Percentiles rank a stretch among this genome's conserved stretches.
Evolutionary conservation across 2,329 filamentous ascomycete genomes (phyloP).

Genomic region (Triangularia setosa): DNA sequence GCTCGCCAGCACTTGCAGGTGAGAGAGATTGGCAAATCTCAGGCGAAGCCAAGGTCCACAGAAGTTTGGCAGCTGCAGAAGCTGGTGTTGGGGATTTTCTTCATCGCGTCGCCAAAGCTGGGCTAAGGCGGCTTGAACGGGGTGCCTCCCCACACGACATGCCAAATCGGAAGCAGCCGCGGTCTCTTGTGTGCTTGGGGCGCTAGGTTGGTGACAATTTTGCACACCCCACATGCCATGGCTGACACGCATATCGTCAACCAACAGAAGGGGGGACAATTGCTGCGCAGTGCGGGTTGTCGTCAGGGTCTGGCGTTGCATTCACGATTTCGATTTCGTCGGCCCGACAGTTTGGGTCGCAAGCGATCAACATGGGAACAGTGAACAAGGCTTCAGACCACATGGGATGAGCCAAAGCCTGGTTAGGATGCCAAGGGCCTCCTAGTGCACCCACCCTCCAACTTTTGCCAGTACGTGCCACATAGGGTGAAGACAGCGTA

Average conservation of each 20-base stretch:
- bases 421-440: neutral
- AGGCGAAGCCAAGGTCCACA: neutral
- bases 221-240: conserved; percentile 4
- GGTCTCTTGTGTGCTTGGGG: neutral
- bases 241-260: neutral
- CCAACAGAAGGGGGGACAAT: neutral
- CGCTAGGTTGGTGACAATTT: neutral
- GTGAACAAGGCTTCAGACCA: neutral
- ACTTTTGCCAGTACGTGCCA: conserved; percentile 38
- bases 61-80: neutral
- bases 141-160: neutral
- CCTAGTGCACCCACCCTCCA: neutral
- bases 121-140: too few species aligned
- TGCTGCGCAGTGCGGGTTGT: conserved; percentile 6
- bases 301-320: neutral
- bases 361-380: conserved; percentile 1
- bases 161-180: conserved; percentile 14
- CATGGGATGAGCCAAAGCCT: neutral
- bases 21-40: conserved; percentile 15
- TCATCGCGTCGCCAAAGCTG: neutral
- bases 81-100: neutral
- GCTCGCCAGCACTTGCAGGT: neutral
- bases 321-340: neutral
- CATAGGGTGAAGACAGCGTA: neutral
- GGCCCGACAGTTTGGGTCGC: conserved; percentile 11